Evolutionary conservation across 2,329 filamentous ascomycete species (phyloP), one percentile per base, ranked within the genome.

Genomic region (Xylaria sp.): DNA sequence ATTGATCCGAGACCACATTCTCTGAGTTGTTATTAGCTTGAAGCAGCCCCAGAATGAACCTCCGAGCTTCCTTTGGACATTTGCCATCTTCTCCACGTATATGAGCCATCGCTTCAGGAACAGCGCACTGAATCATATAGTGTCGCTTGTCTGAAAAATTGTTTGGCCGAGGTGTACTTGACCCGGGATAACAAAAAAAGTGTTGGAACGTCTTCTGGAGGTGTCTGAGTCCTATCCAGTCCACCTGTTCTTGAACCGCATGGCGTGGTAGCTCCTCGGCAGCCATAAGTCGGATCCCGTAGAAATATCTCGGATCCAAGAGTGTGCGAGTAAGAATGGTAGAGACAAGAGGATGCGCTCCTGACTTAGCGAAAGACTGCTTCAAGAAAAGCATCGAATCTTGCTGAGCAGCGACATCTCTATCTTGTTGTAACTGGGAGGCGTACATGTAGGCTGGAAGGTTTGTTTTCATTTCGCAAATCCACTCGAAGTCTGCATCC

Each of bases 401-500:
- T 70, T 88, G 85, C 68, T 90, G 87, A n/a, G 96, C 96, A 66
- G 97, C 92, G 60, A 99, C 92, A 74, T 99, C 96, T 70, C 94
- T 86, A 76, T 99, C 95, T 76, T 99, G 95, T 75, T 99, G 95
- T 64, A 99, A 82, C 75, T 99, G 95, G 21, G 95, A 97, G 60
- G 97, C 87, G 74, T 95, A 97, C 96, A 99, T 99, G 81, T 98
- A 98, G 4, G 92, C 87, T 46, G 92, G 92, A 84, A 97, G 92
- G 65, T 89, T 89, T 10, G 84, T 82, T 63, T 90, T 88, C 76
- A 96, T 91, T 68, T 89, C 89, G 76, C 91, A 95, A 60, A 97
- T 89, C 95, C 95, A 99, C 75, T 99, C 95, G 68, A 98, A 98
- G 76, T 99, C 96, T 15, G 94, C 93, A 75, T 99, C 95, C 78